Evolutionary conservation across 2,329 filamentous ascomycete species (phyloP), one percentile per base, ranked within the genome.

Genomic region (Juglanconis oblonga): DNA sequence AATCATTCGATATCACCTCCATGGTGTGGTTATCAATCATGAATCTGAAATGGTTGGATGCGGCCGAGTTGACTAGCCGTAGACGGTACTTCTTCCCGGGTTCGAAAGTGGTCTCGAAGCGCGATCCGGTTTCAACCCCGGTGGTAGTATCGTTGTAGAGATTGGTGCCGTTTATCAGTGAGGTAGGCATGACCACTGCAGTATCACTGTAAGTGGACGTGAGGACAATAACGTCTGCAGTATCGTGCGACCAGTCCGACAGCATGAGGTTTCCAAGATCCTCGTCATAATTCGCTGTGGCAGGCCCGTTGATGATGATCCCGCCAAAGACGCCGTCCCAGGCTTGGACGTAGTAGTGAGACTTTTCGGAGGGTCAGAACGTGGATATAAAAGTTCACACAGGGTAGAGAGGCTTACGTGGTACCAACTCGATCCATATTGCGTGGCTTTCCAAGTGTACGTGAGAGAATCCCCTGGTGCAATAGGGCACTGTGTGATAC

Each of bases 371-470:
- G 13, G 3, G n/a, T 57, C 17, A 57, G 45, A 9, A 49, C 24
- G 32, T 54, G 6, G 10, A 32, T 4, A 5, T 13, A 5, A 2
- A 11, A 17, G 10, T 35, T 24, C 3, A 36, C 3, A 11, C 7
- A 36, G 29, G 35, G 13, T n/a, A 4, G n/a, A 13, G n/a, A 5
- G 31, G 40, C 44, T 17, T 14, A 50, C 47, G 17, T 88, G 86
- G 55, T 87, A 87, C 82, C 82, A 86, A 2, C 74, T 75, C 0
- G 79, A 74, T 9, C 85, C 81, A 68, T 84, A 80, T 64, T 80
- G 74, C 0, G 78, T 14, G 5, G 38, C 38, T 13, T 14, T 10
- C 38, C 38, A 42, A 4, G 71, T 80, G 70, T 88, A 88, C 1
- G 81, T 85, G 40, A 78, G 77, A 1, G 75, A 74, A 5, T 78